Evolutionary conservation across 2,329 filamentous ascomycete genomes (phyloP).

Genomic region (Sclerotinia borealis): DNA sequence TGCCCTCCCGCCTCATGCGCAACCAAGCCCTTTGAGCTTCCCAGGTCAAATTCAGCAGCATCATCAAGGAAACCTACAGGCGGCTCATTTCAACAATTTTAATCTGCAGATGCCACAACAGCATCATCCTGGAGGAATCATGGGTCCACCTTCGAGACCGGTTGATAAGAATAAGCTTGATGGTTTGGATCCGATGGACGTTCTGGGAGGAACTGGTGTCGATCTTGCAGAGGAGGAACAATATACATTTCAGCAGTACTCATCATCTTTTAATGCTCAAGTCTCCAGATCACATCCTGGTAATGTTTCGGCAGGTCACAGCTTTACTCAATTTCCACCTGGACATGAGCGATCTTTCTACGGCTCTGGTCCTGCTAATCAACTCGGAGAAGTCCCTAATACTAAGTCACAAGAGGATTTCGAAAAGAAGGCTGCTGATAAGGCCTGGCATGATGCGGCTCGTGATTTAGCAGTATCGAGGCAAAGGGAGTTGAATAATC

Average conservation of each 20-base stretch:
- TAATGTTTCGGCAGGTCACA: conserved; percentile 36
- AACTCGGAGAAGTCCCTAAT: conserved; percentile 44
- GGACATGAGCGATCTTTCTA: conserved; percentile 54
- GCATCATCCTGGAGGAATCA: conserved; percentile 38
- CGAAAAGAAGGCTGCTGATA: conserved; percentile 58
- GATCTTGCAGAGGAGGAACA: conserved; percentile 84
- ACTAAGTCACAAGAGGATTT: conserved; percentile 55
- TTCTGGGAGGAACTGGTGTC: conserved; percentile 77
- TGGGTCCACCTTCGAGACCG: conserved; percentile 56
- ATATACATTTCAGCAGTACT: conserved; percentile 64
- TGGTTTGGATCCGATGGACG: conserved; percentile 73
- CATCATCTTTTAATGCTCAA: conserved; percentile 43
- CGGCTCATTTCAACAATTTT: conserved; percentile 13
- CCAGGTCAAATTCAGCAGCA: conserved; percentile 16
- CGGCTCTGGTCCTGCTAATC: conserved; percentile 59
- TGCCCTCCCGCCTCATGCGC: conserved; percentile 26
- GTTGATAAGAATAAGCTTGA: conserved; percentile 51
- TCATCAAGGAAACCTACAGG: conserved; percentile 9
- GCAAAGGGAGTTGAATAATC: conserved; percentile 52
- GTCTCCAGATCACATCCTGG: conserved; percentile 38
- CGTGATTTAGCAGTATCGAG: conserved; percentile 46
- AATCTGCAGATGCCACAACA: conserved; percentile 34
- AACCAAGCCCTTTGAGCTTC: conserved; percentile 24
- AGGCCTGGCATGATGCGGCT: conserved; percentile 60
- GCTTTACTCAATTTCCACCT: conserved; percentile 50